Evolutionary conservation across 2,329 filamentous ascomycete genomes (phyloP).

Genomic region (Escovopsis sp.): DNA sequence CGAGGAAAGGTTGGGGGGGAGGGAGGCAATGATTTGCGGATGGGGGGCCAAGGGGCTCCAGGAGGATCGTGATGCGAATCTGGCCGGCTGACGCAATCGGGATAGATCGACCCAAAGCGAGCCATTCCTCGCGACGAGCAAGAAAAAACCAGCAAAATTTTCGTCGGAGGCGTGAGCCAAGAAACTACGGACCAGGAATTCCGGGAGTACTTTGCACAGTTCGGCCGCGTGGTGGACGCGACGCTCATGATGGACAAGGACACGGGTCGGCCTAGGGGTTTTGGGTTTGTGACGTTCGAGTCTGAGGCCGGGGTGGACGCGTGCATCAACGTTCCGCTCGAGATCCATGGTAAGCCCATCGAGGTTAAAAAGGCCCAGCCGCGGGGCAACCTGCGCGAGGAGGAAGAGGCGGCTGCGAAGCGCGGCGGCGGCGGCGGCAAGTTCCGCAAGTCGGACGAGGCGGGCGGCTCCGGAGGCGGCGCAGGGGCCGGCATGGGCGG

Average conservation of each 20-base stretch:
- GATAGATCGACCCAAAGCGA: slow-evolving; percentile 89
- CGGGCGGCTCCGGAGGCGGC: slow-evolving; percentile 24
- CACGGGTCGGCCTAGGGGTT: slow-evolving; percentile 87
- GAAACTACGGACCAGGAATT: slow-evolving; percentile 95
- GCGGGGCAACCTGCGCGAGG: slow-evolving; percentile 82
- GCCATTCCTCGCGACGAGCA: slow-evolving; percentile 96
- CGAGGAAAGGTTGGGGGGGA: no score
- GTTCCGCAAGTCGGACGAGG: slow-evolving; percentile 40
- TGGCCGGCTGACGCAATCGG: slow-evolving; percentile 9
- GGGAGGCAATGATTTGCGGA: no score
- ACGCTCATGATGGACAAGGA: slow-evolving; percentile 99
- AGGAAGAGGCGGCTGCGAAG: slow-evolving; percentile 54
- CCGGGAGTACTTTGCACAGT: slow-evolving; percentile 91
- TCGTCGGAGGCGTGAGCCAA: slow-evolving; percentile 93
- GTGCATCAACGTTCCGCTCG: slow-evolving; percentile 68
- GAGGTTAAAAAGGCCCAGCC: slow-evolving; percentile 98
- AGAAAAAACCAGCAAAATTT: slow-evolving; percentile 96
- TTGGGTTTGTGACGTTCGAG: slow-evolving; percentile 97
- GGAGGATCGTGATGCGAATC: background rate
- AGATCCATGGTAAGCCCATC: slow-evolving; percentile 90
- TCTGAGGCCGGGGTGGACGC: slow-evolving; percentile 88
- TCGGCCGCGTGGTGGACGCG: slow-evolving; percentile 88
- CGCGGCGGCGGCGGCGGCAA: slow-evolving; percentile 41
- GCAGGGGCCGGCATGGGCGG: slow-evolving; percentile 23
- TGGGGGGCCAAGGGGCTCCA: no score